Evolutionary conservation across 2,329 filamentous ascomycete species (phyloP).

Genomic region (Allantophomopsis cytisporea): DNA sequence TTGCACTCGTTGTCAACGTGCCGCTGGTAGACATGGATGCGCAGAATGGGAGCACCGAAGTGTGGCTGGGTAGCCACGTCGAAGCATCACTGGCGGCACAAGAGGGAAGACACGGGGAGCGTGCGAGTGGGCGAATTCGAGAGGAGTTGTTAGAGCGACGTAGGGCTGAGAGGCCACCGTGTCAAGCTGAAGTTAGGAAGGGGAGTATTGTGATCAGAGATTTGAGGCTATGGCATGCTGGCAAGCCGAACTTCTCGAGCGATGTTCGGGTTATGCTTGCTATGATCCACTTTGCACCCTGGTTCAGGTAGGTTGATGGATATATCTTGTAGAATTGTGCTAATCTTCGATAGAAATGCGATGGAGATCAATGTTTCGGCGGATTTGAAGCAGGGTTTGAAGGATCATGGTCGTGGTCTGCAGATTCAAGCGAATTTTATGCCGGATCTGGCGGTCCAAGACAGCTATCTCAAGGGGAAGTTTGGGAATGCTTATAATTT

Average conservation of each 20-base stretch:
- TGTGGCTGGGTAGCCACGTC: slow-evolving; percentile 22
- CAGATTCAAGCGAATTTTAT: slow-evolving; percentile 37
- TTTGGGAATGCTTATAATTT: slow-evolving; percentile 53
- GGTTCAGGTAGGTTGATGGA: slow-evolving; percentile 5
- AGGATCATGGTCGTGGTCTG: slow-evolving; percentile 23
- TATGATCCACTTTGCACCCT: slow-evolving; percentile 23
- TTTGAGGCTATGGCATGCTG: slow-evolving; percentile 47
- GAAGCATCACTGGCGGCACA: slow-evolving; percentile 4
- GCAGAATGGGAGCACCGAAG: slow-evolving; percentile 21
- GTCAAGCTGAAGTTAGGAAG: slow-evolving; percentile 35
- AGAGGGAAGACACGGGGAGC: slow-evolving; percentile 29
- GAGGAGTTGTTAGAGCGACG: slow-evolving; percentile 22
- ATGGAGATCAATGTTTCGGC: slow-evolving; percentile 41
- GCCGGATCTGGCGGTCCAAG: slow-evolving; percentile 23
- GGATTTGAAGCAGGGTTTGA: slow-evolving; percentile 30
- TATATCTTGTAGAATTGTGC: not conserved
- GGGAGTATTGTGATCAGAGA: slow-evolving; percentile 44
- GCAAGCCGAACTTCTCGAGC: slow-evolving; percentile 39
- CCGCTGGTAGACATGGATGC: slow-evolving; percentile 18
- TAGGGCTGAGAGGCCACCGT: slow-evolving; percentile 21
- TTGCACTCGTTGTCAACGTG: slow-evolving; percentile 22
- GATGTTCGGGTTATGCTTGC: slow-evolving; percentile 40
- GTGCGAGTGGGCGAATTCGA: slow-evolving; percentile 38
- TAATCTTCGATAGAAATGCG: slow-evolving; percentile 25
- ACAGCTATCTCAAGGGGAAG: slow-evolving; percentile 36